Evolutionary conservation across 306 rosid species (phyloP), one percentile per base, ranked within the genome.

Genomic region (Vigna reflexopilosa): DNA sequence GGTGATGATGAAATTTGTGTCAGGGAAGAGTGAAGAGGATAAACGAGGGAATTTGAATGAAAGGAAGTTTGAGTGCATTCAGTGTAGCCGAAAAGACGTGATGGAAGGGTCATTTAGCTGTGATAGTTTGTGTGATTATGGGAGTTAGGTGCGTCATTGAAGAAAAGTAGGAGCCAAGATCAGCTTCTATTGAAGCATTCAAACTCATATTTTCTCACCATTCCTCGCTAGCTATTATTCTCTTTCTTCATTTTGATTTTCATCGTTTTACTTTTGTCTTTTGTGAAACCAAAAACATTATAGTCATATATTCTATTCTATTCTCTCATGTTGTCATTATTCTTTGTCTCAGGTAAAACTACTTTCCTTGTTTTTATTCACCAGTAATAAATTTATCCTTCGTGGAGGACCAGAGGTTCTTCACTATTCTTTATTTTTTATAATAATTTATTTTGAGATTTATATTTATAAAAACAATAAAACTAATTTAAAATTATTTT

Each of bases 11-110:
- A 93, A 93, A 73, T 24, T 38, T 72, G 55, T 62, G 19, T 40
- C 80, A 57, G 74, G 59, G 36, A 48, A 81, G 38, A 36, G 49
- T 12, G 17, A 67, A 6, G 40, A 56, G 1, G 77, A 48, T 20
- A 82, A 78, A 50, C 73, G 55, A 74, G 75, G 80, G 9, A 70
- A 75, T 14, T 59, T 28, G 19, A 51, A 67, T 9, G 87, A 88
- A 80, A 88, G 89, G 19, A 91, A 88, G 81, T 83, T 90, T 70
- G 85, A 89, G 16, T 83, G 82, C 10, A 0, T 81, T n/a, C 93
- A 93, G 0, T 64, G 89, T 50, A 90, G 97, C 63, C 97, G 96
- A 65, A 90, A 77, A 62, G 97, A 91, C 19, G 88, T 91, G 1
- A 86, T 83, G 17, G 93, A 91, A 19, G 82, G 83, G 67, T 85